Conservation (phyloP, 768 basidiomycete genomes). For the Cystobasidiopsis lactophilus region DNA sequence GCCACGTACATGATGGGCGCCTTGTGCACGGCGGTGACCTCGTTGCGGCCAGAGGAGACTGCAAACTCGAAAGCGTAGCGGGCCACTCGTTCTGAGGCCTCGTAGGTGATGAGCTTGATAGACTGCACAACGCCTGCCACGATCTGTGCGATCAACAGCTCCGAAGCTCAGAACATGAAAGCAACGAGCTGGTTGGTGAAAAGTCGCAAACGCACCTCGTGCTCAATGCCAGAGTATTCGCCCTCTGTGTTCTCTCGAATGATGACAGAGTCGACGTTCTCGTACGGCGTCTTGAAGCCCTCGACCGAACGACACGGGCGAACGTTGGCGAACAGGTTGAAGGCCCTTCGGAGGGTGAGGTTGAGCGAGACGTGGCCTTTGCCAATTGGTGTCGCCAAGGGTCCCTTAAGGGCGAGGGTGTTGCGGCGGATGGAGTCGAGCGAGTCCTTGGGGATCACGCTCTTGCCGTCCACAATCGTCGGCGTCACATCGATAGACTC, state of each 20-base stretch:
- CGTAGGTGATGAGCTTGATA: constrained; percentile 98
- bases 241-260: constrained; percentile 99
- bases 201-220: constrained; percentile 42
- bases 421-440: constrained; percentile 85
- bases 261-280: constrained; percentile 89
- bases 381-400: constrained; percentile 80
- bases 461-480: constrained; percentile 80
- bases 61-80: constrained; percentile 98
- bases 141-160: constrained; percentile 31
- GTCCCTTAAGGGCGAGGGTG: constrained; percentile 93
- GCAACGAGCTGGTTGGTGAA: no score
- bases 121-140: constrained; percentile 97
- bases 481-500: constrained; percentile 96
- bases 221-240: constrained; percentile 98
- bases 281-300: constrained; percentile 95
- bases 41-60: constrained; percentile 58
- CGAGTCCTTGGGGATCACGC: constrained; percentile 79
- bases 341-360: constrained; percentile 84
- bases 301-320: constrained; percentile 86
- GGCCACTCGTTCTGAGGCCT: constrained; percentile 94
- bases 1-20: constrained; percentile 82
- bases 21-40: constrained; percentile 97
- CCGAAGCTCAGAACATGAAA: not conserved
- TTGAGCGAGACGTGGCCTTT: constrained; percentile 72
- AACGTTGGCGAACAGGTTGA: constrained; percentile 96